Base-by-base conservation (phyloP, 495 filamentous ascomycete genomes). In the Lophium mytilinum region DNA sequence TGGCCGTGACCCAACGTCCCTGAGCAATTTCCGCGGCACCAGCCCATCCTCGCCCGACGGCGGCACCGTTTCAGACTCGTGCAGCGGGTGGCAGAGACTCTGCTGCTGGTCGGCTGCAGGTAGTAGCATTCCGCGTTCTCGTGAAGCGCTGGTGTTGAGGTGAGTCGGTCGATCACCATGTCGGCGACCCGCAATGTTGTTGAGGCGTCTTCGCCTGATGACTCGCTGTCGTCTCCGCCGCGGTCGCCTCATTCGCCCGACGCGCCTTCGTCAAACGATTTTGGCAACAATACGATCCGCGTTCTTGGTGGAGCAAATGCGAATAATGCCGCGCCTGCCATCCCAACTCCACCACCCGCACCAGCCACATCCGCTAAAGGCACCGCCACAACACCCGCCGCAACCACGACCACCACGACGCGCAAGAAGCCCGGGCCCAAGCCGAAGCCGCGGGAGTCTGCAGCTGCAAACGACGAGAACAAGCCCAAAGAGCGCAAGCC, bases 401-500 rank as follows among this genome's bases (percentile, higher is more conserved):
- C 47, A 14, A 61, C 57, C 21, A 52, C 58, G 10, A 34, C 53
- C n/a, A 58, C 56, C 37, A 33, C 43, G 1, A 12, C 41, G 41
- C 62, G 62, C 48, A 65, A 65, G 37, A 65, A 65, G 52, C 62
- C 62, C 14, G 62, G 62, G 12, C 62, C 62, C 3, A 65, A 65
- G 35, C 61, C 61, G 6, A 30, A 30, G 24, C 21, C 21, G 45
- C 45, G 45, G 45, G 45, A 48, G 30, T 18, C 45, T 48, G 17
- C 45, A 24, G 45, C 45, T 33, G 50, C 50, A 52, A 52, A 52
- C 34, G 19, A n/a, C 1, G 50, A 52, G 18, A 33, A 52, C 53
- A 62, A 62, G 48, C 59, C 59, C 36, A 66, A 66, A 30, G 63
- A 66, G 18, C 46, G 77, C 17, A 84, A 83, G 65, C 71, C 72